Base-by-base conservation (phyloP, 2,329 filamentous ascomycete genomes). In the Cryphonectria radicalis region DNA sequence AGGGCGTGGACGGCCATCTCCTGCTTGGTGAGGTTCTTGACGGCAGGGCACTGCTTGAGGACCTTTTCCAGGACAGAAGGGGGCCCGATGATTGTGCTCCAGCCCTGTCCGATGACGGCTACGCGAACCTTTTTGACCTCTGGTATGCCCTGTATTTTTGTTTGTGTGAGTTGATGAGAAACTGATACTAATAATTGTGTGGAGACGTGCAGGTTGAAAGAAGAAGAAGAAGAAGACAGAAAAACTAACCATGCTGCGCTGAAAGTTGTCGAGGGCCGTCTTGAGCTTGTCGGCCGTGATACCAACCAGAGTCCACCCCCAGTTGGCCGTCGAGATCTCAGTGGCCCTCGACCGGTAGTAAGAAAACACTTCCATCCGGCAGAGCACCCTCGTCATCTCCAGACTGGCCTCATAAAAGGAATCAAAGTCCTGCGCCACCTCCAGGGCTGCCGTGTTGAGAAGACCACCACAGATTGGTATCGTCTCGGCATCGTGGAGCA, bases 21-120 rank as follows among this genome's bases (percentile, higher is more conserved):
- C 57, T 70, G 68, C 64, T 70, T 70, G 63, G 63, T 66, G 6
- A 70, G 64, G 64, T 70, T 70, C 64, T 70, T 70, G 57, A 70
- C 59, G 8, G 68, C 63, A 19, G 68, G 68, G 55, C 68, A 70
- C 32, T 70, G 68, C 64, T 67, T 70, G 42, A 70, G 55, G 8
- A 70, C 63, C 64, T 70, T 70, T n/a, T 70, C 68, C 55, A 70
- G 68, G 19, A 70, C 68, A 5, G 68, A 70, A 6, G 68, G 68
- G 7, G 68, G 68, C 1, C 68, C 68, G 37, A 70, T 70, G 22
- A 70, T 70, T 22, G 68, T 70, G 63, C 64, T 70, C 68, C 68
- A 70, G 3, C 68, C 68, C 25, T 70, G 68, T 7, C 68, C 68
- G 66, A 70, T 67, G n/a, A 70, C 68, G 28, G 68, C 63, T 19